Evolutionary conservation across 2,329 filamentous ascomycete species (phyloP), one percentile per base, ranked within the genome.

Genomic region (Alternaria postmessia): DNA sequence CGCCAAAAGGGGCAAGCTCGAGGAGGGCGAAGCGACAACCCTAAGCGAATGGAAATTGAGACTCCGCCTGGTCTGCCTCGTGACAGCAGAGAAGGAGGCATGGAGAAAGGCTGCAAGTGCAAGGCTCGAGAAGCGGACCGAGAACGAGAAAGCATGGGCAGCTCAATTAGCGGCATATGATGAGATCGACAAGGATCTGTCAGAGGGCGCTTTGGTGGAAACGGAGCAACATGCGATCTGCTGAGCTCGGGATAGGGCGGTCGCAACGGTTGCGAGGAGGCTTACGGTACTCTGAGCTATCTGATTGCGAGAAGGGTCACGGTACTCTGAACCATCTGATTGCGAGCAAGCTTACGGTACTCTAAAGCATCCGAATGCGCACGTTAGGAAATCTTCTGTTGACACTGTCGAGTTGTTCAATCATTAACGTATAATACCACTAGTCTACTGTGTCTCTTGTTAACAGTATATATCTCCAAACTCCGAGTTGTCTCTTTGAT

Each of bases 211-310:
- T 34, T 14, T 14, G 32, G 14, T 34, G 14, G 32, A 34, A 16
- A 5, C 12, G 32, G 11, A 34, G 32, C 12, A 14, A 16, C 5
- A 14, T 14, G 32, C 5, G 32, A 16, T 34, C 12, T 16, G 11
- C 98, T 72, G 95, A 99, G 83, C 90, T 95, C 76, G 98, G 95
- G 98, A 98, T 84, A 98, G 97, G 98, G 95, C 76, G 95, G 94
- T 26, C 98, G 93, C 92, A 94, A 97, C 67, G 94, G 94, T 8
- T 99, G 95, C 76, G 95, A 99, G 81, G 98, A 98, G 82, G 95
- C 95, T 3, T 99, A 99, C 71, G 95, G 95, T 61, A 99, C 95
- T 48, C 82, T 99, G 63, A 99, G 98, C 79, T 95, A 99, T 78
- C 80, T 99, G 70, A 98, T 98, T 76, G 95, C 95, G 39, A 98